These are phyloP conservation scores for Botryotinia convoluta DNA, from an alignment of 2,329 filamentous ascomycete species.

Conservation along the genomic window DNA sequence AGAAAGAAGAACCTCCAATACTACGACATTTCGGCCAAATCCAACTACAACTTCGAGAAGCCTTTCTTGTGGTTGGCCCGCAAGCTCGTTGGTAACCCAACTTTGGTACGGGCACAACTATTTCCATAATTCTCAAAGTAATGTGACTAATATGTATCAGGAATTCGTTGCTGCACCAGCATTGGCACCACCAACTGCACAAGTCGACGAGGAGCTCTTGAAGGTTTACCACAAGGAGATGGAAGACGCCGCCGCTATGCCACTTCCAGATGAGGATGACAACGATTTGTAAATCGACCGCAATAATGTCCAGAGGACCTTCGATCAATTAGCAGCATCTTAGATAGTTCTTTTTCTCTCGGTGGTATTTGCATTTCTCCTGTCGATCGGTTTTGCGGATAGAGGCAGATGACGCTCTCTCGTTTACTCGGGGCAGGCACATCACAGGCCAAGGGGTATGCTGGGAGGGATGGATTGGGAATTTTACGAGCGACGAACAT, in stretches of 20 bases:
- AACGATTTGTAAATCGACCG: slow-evolving; percentile 49
- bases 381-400: slow-evolving; percentile 34
- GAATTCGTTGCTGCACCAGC: slow-evolving; percentile 96
- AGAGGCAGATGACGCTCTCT: slow-evolving; percentile 34
- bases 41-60: slow-evolving; percentile 99
- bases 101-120: slow-evolving; percentile 58
- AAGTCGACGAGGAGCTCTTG: slow-evolving; percentile 81
- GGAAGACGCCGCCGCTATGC: slow-evolving; percentile 72
- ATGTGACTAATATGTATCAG: slow-evolving; percentile 46
- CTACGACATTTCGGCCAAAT: slow-evolving; percentile 99
- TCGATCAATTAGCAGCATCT: slow-evolving; percentile 34
- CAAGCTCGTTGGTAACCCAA: slow-evolving; percentile 94
- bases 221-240: slow-evolving; percentile 86
- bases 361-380: slow-evolving; percentile 37
- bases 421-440: slow-evolving; percentile 33
- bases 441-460: slow-evolving; percentile 32
- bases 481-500: slow-evolving; percentile 35
- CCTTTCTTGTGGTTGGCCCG: slow-evolving; percentile 98
- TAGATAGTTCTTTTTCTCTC: slow-evolving; percentile 38
- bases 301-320: slow-evolving; percentile 23
- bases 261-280: slow-evolving; percentile 93
- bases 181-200: slow-evolving; percentile 87
- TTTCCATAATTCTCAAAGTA: slow-evolving; percentile 21
- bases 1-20: slow-evolving; percentile 99
- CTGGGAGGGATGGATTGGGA: slow-evolving; percentile 29